Conservation (phyloP, 1,284 basidiomycete genomes). For the Ceratobasidium papillatum region DNA sequence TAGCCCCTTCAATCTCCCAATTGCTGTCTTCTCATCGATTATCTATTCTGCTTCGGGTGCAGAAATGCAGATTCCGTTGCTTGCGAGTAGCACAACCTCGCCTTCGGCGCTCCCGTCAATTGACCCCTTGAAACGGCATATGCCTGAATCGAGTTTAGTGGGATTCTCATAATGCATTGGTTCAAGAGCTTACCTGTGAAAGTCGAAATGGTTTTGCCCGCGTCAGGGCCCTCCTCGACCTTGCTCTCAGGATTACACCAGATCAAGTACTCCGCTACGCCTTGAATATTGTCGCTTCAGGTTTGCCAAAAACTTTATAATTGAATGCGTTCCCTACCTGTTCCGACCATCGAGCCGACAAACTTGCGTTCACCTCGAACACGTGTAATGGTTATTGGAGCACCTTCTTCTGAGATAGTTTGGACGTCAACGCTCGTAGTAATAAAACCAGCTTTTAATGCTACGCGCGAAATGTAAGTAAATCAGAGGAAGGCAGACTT, state of each 20-base stretch:
- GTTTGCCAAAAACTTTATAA: not conserved
- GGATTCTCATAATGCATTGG: not conserved
- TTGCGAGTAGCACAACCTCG: constrained; percentile 22
- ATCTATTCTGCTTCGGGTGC: constrained; percentile 10
- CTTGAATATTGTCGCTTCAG: not conserved
- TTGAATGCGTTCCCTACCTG: not conserved
- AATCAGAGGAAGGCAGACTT: too few relatives aligned
- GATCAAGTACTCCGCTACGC: constrained; percentile 41
- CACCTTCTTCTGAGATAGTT: constrained; percentile 3
- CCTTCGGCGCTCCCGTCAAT: constrained; percentile 22
- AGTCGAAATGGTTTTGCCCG: constrained; percentile 15
- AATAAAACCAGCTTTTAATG: constrained; percentile 12
- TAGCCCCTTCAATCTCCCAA: constrained; percentile 24
- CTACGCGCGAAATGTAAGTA: not conserved
- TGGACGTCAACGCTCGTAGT: constrained; percentile 29
- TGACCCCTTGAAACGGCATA: constrained; percentile 16
- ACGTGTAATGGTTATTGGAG: constrained; percentile 30
- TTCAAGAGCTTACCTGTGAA: constrained; percentile 17
- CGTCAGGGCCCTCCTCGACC: constrained; percentile 5
- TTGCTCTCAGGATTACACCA: constrained; percentile 25
- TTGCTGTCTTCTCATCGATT: constrained; percentile 23
- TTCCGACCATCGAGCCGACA: constrained; percentile 39
- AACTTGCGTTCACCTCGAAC: constrained; percentile 42
- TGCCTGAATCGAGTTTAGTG: not conserved
- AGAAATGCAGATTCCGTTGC: constrained; percentile 4